Evolutionary conservation across 2,329 filamentous ascomycete genomes (phyloP).

Genomic region (Aureobasidium lini): DNA sequence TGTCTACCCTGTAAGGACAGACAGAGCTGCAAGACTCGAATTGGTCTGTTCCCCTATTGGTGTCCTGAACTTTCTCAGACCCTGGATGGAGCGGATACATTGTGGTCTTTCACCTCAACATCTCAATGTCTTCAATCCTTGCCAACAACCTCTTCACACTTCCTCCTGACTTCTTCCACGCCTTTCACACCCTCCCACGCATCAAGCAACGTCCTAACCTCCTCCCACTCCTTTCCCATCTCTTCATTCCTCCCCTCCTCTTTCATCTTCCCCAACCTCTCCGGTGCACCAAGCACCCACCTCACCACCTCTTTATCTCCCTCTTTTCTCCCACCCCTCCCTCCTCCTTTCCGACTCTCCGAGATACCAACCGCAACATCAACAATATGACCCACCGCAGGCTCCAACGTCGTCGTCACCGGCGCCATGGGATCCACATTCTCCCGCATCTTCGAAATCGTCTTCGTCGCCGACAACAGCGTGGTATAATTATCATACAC

Average conservation of each 20-base stretch:
- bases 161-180: slow-evolving; percentile 31
- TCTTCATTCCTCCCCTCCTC: slow-evolving; percentile 53
- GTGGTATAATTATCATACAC: slow-evolving; percentile 99
- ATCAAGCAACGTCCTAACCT: slow-evolving; percentile 32
- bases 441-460: slow-evolving; percentile 74
- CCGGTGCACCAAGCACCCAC: slow-evolving; percentile 56
- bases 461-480: slow-evolving; percentile 91
- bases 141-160: slow-evolving; percentile 27
- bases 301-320: slow-evolving; percentile 50
- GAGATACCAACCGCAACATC: slow-evolving; percentile 44
- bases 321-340: slow-evolving; percentile 20
- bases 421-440: slow-evolving; percentile 72
- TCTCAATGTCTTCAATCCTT: background rate
- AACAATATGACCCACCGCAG: slow-evolving; percentile 69
- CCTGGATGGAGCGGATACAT: background rate
- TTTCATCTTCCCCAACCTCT: slow-evolving; percentile 51
- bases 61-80: too few relatives aligned
- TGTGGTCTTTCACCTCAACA: background rate
- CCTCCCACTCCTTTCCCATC: slow-evolving; percentile 47
- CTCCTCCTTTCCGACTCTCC: slow-evolving; percentile 28
- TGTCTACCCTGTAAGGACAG: too few relatives aligned
- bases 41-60: too few relatives aligned
- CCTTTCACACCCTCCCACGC: slow-evolving; percentile 39
- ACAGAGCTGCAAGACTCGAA: too few relatives aligned
- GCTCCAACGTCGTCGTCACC: slow-evolving; percentile 63